Evolutionary conservation across 805 yeast genomes (phyloP), one percentile per base, ranked within the genome.

Genomic region (Candida orba): DNA sequence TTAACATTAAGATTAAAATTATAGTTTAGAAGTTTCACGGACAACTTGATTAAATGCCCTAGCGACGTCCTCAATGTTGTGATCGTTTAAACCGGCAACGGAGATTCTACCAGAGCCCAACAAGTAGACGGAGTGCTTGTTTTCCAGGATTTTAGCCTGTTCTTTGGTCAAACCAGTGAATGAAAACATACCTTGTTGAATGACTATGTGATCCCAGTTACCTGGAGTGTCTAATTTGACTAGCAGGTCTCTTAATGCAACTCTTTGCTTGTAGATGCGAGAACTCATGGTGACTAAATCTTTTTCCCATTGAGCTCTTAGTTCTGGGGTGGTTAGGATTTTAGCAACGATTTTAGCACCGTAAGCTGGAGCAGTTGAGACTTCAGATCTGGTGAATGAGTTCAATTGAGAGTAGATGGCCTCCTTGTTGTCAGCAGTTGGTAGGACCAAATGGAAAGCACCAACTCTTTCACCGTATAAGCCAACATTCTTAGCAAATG

Each of bases 401-500:
- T 81, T 76, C 60, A 93, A 71, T 65, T 91, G 97, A 3, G 95
- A 79, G 44, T 68, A 64, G 48, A 90, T 71, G 18, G 90, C 87
- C 18, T 57, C 61, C 50, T 72, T 72, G 45, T 78, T 71, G 22
- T 66, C 57, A 8, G 66, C 58, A 15, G 53, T 39, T 31, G 79
- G 75, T 23, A 81, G 62, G 10, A 87, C 76, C 22, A 90, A 62
- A 60, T 90, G 96, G 64, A 91, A 76, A 23, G 93, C 95, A 50
- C 99, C 99, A 30, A 84, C 88, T 71, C 99, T 84, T 72, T 91
- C 98, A 64, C 98, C 98, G 62, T 91, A 91, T 79, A 91, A 82
- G 52, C 98, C 98, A 59, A 85, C 85, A 68, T 93, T 91, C 66
- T 91, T 91, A 44, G 98, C 96, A 66, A 91, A 91, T 9, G 96